Percentiles rank a stretch among this genome's conserved stretches.
Evolutionary conservation across 805 yeast genomes (phyloP).

Genomic region (Metschnikowia cubensis): DNA sequence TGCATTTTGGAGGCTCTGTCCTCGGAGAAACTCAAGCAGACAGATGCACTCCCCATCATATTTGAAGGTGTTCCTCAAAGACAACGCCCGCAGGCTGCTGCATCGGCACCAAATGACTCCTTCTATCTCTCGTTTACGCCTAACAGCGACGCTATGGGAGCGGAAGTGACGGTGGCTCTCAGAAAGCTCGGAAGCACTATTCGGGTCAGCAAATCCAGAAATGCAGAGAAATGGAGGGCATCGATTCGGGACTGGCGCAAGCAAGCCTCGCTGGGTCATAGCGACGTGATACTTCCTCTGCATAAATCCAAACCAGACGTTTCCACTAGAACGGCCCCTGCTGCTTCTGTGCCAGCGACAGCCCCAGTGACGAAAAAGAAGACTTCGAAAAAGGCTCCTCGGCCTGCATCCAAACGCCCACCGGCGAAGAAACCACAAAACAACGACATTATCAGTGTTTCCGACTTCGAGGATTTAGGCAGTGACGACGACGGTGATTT

Average conservation of each 20-base stretch:
- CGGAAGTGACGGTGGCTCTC: constrained; percentile 12
- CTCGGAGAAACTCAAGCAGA: constrained; percentile 17
- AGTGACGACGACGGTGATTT: constrained; percentile 8
- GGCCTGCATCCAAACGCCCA: constrained; percentile 18
- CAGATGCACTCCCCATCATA: constrained; percentile 21
- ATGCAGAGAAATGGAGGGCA: constrained; percentile 26
- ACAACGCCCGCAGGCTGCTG: constrained; percentile 14
- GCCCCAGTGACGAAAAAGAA: not conserved
- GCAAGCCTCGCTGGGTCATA: not conserved
- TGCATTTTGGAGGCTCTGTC: constrained; percentile 31
- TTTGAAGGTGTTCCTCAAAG: constrained; percentile 39
- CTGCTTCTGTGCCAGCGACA: not conserved
- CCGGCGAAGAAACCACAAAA: constrained; percentile 13
- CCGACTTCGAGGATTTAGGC: constrained; percentile 37
- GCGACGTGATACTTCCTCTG: not conserved
- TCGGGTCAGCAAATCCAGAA: constrained; percentile 37
- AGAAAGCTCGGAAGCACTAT: constrained; percentile 29
- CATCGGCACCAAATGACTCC: constrained; percentile 22
- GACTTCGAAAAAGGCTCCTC: not conserved
- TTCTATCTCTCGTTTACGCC: constrained; percentile 28
- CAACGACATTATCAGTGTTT: constrained; percentile 27
- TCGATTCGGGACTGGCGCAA: constrained; percentile 15
- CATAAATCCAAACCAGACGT: not conserved
- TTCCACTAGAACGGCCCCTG: not conserved
- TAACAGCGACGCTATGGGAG: constrained; percentile 6